phyloP scores from a whole-genome alignment of 805 yeast species.

The Monosporozyma yasuniensis region DNA sequence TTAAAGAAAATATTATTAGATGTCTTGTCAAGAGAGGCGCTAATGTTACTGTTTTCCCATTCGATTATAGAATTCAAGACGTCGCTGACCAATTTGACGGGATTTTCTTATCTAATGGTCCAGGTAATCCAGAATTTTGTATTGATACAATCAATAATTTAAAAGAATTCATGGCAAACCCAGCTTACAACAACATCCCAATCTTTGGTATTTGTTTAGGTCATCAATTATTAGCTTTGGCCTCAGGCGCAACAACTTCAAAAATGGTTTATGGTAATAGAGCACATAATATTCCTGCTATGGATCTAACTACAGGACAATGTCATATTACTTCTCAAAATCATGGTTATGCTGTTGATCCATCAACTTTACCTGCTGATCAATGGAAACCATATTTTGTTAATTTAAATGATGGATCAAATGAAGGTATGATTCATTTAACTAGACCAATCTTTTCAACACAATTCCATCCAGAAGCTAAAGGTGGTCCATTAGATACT shows the following conservation, averaged over 20 bases:
- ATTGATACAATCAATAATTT: constrained; percentile 65
- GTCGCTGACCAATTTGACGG: constrained; percentile 92
- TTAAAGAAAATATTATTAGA: constrained; percentile 92
- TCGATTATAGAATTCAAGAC: constrained; percentile 85
- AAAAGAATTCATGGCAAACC: constrained; percentile 55
- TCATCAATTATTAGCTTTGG: constrained; percentile 91
- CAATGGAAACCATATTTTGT: constrained; percentile 77
- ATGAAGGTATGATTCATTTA: constrained; percentile 94
- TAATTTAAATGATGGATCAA: constrained; percentile 89
- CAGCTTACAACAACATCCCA: constrained; percentile 55
- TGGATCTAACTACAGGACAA: constrained; percentile 80
- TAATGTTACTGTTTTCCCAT: constrained; percentile 92
- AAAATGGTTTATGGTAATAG: constrained; percentile 97
- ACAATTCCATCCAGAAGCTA: constrained; percentile 98
- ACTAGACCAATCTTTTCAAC: constrained; percentile 87
- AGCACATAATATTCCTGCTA: constrained; percentile 96
- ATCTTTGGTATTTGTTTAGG: constrained; percentile 97
- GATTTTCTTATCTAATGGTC: constrained; percentile 88
- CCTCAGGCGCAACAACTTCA: constrained; percentile 86
- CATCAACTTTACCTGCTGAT: constrained; percentile 58
- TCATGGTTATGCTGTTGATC: constrained; percentile 97
- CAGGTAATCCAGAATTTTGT: constrained; percentile 96
- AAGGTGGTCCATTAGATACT: constrained; percentile 97
- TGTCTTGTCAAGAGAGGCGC: constrained; percentile 94
- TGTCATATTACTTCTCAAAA: constrained; percentile 98